phyloP scores from a whole-genome alignment of 306 rosid genomes.

The Vicia sativa region DNA sequence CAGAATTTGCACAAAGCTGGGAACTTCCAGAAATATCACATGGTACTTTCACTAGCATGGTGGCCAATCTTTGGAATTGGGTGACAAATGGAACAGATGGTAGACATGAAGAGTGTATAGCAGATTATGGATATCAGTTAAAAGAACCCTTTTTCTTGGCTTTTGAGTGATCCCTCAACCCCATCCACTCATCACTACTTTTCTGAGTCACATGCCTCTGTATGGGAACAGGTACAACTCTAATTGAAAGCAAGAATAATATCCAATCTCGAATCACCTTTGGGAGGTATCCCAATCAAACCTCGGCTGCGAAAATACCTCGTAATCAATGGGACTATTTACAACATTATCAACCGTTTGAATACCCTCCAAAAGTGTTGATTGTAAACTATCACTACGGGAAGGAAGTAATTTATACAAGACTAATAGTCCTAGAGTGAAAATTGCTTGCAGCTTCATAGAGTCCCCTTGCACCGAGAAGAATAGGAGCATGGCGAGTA shows the following conservation, averaged over 20 bases:
- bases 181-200: conserved; percentile 17
- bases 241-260: conserved; percentile 33
- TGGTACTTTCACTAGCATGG: conserved; percentile 31
- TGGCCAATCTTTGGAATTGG: conserved; percentile 29
- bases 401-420: conserved; percentile 77
- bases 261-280: conserved; percentile 47
- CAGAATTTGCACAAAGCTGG: conserved; percentile 3
- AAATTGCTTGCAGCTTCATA: conserved; percentile 89
- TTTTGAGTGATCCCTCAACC: conserved; percentile 19
- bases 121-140: conserved; percentile 37
- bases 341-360: conserved; percentile 77
- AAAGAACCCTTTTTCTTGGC: conserved; percentile 28
- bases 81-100: conserved; percentile 29
- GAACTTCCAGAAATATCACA: conserved; percentile 13
- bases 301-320: conserved; percentile 83
- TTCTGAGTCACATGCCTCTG: neutral
- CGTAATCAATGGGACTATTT: conserved; percentile 82
- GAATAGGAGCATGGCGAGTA: conserved; percentile 87
- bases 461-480: conserved; percentile 94
- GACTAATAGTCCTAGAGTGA: conserved; percentile 84
- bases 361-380: conserved; percentile 70
- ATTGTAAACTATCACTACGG: conserved; percentile 56
- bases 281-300: conserved; percentile 89
- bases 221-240: conserved; percentile 36
- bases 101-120: conserved; percentile 25